Conservation (phyloP, 2,329 filamentous ascomycete species). For the Amphichorda felina region DNA sequence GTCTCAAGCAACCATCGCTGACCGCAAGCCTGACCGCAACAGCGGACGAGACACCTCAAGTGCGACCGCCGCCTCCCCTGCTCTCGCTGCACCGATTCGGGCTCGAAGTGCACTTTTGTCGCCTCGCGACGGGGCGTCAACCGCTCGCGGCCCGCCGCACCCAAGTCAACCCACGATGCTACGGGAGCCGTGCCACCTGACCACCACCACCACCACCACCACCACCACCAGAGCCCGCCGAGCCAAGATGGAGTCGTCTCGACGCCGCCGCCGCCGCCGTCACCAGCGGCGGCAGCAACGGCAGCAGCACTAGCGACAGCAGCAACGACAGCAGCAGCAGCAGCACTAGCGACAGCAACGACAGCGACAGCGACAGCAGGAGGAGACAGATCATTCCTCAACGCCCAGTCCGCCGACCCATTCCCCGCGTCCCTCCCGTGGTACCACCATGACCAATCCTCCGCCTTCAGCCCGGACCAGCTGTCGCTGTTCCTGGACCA, state of each 20-base stretch:
- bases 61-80: slow-evolving; percentile 64
- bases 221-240: slow-evolving; percentile 25
- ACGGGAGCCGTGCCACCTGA: no score
- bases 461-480: not conserved
- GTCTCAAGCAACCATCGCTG: no score
- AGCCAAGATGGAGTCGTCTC: no score
- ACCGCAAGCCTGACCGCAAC: no score
- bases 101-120: slow-evolving; percentile 58
- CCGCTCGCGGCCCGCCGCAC: slow-evolving; percentile 29
- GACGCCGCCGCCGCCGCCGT: not conserved
- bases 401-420: not conserved
- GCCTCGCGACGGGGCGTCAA: slow-evolving; percentile 67
- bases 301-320: not conserved
- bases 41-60: slow-evolving; percentile 60
- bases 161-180: no score
- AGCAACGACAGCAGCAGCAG: not conserved
- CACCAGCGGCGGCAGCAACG: not conserved
- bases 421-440: no score
- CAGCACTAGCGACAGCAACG: not conserved
- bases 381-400: no score
- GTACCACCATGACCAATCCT: no score
- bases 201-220: no score
- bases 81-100: slow-evolving; percentile 48
- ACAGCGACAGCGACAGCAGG: no score
- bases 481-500: not conserved